Conservation (phyloP, 441 rosid genomes). For the Melastoma candidum region DNA sequence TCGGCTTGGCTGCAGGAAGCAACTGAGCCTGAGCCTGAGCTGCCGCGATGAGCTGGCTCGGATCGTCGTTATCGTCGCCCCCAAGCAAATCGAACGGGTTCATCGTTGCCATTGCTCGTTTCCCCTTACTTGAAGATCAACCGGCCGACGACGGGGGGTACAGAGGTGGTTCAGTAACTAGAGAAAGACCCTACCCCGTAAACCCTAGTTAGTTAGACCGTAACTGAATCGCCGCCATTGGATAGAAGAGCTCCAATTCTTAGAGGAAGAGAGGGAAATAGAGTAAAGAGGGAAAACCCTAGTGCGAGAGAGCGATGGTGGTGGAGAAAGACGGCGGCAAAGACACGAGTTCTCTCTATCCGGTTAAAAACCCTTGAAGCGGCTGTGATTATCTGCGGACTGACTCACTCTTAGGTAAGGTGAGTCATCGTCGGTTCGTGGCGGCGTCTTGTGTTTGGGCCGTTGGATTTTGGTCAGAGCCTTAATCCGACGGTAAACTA, state of each 20-base stretch:
- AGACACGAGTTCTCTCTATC: slow-evolving; percentile 6
- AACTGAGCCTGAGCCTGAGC: slow-evolving; percentile 7
- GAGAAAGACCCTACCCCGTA: too few species aligned
- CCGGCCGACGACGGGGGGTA: too few species aligned
- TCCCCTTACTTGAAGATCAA: background rate
- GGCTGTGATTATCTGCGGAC: background rate
- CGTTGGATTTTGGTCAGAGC: background rate
- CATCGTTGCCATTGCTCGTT: slow-evolving; percentile 14
- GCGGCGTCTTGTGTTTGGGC: background rate
- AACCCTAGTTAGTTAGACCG: too few species aligned
- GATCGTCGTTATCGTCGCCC: slow-evolving; percentile 18
- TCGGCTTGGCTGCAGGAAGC: slow-evolving; percentile 9
- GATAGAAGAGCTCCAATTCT: slow-evolving; percentile 7
- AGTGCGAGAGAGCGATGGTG: slow-evolving; percentile 13
- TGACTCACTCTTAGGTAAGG: background rate
- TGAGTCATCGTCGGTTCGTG: background rate
- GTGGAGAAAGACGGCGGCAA: slow-evolving; percentile 22
- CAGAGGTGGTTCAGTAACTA: too few species aligned
- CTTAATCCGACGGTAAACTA: slow-evolving; percentile 41
- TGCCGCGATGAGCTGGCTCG: slow-evolving; percentile 16
- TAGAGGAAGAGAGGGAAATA: background rate
- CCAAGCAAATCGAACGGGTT: slow-evolving; percentile 17
- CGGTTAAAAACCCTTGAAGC: slow-evolving; percentile 34
- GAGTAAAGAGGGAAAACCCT: slow-evolving; percentile 24
- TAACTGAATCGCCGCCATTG: background rate